Conservation (phyloP, 1,284 basidiomycete species). For the Puccinia coronata region DNA sequence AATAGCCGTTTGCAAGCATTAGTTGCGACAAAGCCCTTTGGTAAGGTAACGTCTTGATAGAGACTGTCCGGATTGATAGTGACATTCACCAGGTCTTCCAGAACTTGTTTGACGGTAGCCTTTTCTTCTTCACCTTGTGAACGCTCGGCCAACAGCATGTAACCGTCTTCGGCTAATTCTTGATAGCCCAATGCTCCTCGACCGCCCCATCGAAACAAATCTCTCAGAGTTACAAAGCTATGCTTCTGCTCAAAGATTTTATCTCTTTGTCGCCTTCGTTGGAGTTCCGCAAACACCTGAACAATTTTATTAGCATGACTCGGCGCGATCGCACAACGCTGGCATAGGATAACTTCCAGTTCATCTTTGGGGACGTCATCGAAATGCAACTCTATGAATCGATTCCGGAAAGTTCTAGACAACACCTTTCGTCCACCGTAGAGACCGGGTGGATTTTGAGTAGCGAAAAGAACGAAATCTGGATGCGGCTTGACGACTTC, state of each 20-base stretch:
- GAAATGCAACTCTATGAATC: conserved; percentile 98
- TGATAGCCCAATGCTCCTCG: conserved; percentile 81
- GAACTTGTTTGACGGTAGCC: conserved; percentile 82
- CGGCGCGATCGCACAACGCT: no score
- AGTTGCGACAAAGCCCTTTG: conserved; percentile 75
- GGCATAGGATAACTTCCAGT: conserved; percentile 87
- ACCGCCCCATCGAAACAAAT: conserved; percentile 95
- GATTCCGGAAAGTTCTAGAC: conserved; percentile 93
- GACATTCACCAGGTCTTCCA: conserved; percentile 88
- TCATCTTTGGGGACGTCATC: conserved; percentile 90
- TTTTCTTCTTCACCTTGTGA: conserved; percentile 83
- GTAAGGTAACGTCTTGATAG: conserved; percentile 55
- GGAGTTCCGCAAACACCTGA: no score
- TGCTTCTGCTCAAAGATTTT: conserved; percentile 98
- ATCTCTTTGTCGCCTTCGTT: conserved; percentile 82
- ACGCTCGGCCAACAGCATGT: conserved; percentile 89
- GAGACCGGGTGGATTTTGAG: no score
- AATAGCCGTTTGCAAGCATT: conserved; percentile 88
- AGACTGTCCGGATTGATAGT: conserved; percentile 61
- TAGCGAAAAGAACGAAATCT: no score
- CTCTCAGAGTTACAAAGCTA: no score
- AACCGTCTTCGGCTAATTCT: conserved; percentile 88
- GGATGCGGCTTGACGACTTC: no score
- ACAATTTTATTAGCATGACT: conserved; percentile 91
- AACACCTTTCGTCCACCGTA: conserved; percentile 90